Evolutionary conservation across 176 grass and related monocot species (phyloP).

Genomic region (Triticum turgidum): DNA sequence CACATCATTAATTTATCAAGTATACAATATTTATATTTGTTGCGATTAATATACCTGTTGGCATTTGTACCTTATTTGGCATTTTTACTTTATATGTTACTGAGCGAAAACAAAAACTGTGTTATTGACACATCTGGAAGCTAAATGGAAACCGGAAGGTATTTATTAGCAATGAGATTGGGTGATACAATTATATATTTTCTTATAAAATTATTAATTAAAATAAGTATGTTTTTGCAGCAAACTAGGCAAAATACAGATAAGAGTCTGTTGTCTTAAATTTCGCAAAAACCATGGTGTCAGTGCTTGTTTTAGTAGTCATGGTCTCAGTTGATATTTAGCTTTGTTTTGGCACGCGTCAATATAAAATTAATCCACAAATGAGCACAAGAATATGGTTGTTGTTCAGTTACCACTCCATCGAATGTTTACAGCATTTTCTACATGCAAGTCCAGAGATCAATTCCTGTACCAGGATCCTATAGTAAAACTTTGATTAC

Average conservation of each 20-base stretch:
- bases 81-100: background rate
- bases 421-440: background rate
- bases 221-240: background rate
- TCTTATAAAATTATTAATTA: background rate
- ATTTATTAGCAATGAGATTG: background rate
- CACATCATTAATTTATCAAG: too few species aligned
- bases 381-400: background rate
- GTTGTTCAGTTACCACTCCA: background rate
- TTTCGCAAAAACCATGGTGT: background rate
- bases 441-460: background rate
- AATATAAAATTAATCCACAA: background rate
- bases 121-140: background rate
- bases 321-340: background rate
- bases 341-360: background rate
- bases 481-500: background rate
- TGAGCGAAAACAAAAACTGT: background rate
- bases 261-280: background rate
- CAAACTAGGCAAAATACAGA: background rate
- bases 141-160: background rate
- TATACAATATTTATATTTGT: too few species aligned
- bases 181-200: background rate
- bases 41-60: too few species aligned
- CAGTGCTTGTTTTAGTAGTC: background rate
- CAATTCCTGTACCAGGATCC: background rate
- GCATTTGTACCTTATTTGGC: background rate